Evolutionary conservation across 495 filamentous ascomycete genomes (phyloP).

Genomic region (Penicillium soppii): DNA sequence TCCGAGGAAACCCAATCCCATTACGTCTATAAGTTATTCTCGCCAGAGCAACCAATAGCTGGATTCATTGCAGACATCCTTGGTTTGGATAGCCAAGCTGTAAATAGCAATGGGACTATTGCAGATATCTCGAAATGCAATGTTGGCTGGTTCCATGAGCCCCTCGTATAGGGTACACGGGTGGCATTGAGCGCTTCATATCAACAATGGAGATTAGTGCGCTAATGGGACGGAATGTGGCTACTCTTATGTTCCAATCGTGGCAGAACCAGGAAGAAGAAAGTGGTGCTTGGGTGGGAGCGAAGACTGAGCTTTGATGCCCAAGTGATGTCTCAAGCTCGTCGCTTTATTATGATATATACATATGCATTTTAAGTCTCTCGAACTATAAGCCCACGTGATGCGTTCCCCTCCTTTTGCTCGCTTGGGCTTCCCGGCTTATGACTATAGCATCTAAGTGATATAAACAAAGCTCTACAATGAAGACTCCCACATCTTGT

Average conservation of each 20-base stretch:
- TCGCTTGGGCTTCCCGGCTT: background rate
- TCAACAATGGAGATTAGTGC: constrained; percentile 98
- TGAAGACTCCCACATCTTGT: constrained; percentile 11
- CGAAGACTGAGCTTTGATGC: constrained; percentile 20
- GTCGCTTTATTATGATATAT: no score
- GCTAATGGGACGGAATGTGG: constrained; percentile 94
- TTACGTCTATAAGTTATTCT: constrained; percentile 96
- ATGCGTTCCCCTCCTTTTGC: no score
- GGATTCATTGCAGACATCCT: constrained; percentile 57
- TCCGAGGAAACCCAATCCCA: constrained; percentile 48
- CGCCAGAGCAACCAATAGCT: constrained; percentile 62
- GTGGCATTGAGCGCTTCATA: constrained; percentile 92
- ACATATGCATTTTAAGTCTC: no score
- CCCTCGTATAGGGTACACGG: constrained; percentile 76
- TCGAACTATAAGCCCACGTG: no score
- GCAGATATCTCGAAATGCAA: constrained; percentile 42
- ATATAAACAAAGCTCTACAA: background rate
- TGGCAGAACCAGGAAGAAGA: constrained; percentile 35
- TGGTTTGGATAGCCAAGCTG: constrained; percentile 25
- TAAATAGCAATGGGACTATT: constrained; percentile 26
- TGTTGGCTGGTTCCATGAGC: constrained; percentile 77
- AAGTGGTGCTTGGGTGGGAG: background rate
- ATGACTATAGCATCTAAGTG: background rate
- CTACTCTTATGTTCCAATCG: constrained; percentile 69
- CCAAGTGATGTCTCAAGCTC: no score